These are phyloP conservation scores for Cystofilobasidium ferigula DNA, from an alignment of 768 basidiomycete genomes.

Conservation along the genomic window DNA sequence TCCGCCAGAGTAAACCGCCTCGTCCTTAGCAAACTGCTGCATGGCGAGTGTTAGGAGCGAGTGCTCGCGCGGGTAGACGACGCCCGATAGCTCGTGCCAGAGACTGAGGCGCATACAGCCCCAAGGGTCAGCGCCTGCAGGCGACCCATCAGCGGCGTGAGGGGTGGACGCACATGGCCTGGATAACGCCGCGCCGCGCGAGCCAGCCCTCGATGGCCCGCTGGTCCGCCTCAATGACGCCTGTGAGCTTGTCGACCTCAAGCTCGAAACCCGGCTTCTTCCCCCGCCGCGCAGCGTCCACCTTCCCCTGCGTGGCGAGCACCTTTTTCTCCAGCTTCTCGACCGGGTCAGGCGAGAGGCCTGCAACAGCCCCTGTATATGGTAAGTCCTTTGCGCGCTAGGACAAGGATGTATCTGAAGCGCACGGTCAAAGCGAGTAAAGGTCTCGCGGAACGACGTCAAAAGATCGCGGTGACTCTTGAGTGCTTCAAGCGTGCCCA, in stretches of 20 bases:
- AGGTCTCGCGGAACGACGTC: conserved; percentile 72
- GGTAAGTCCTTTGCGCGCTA: background rate
- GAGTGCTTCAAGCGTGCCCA: conserved; percentile 33
- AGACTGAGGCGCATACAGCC: conserved; percentile 47
- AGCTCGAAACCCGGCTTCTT: conserved; percentile 76
- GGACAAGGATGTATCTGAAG: background rate
- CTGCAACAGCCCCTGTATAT: conserved; percentile 19
- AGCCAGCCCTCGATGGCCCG: conserved; percentile 62
- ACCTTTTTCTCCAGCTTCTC: conserved; percentile 79
- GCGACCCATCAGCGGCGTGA: background rate
- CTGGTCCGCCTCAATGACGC: conserved; percentile 73
- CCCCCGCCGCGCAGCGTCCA: conserved; percentile 53
- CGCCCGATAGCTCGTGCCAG: conserved; percentile 91
- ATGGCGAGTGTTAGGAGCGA: conserved; percentile 62
- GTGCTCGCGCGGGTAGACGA: conserved; percentile 83
- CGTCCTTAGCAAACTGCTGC: conserved; percentile 62
- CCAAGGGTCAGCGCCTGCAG: background rate
- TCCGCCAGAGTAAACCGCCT: conserved; percentile 55
- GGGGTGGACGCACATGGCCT: conserved; percentile 54
- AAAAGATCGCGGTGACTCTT: conserved; percentile 76
- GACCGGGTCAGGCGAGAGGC: conserved; percentile 72
- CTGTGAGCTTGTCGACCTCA: conserved; percentile 65
- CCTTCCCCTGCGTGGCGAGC: conserved; percentile 60
- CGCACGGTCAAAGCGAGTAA: conserved; percentile 66
- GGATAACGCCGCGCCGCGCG: conserved; percentile 71